Conservation (phyloP, 306 rosid species). For the Malus sylvestris region DNA sequence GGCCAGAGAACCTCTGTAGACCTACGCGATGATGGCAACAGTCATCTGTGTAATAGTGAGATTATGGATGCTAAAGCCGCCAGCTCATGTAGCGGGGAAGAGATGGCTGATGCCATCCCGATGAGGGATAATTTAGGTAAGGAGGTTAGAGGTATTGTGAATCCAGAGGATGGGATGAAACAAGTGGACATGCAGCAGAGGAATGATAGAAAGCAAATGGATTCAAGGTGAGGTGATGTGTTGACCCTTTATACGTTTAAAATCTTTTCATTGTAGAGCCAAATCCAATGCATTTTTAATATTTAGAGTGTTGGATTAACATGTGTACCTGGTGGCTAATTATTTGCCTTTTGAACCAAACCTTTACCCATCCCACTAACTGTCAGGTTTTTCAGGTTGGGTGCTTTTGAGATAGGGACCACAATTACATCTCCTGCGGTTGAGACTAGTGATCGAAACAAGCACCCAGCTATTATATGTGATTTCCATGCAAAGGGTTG, state of each 20-base stretch:
- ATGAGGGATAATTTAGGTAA: constrained; percentile 12
- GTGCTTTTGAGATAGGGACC: constrained; percentile 35
- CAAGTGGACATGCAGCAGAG: constrained; percentile 31
- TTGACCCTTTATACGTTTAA: constrained; percentile 10
- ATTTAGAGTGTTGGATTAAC: constrained; percentile 16
- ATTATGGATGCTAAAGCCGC: constrained; percentile 24
- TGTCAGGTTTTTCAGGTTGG: constrained; percentile 40
- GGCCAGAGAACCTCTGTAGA: background rate
- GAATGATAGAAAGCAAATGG: constrained; percentile 27
- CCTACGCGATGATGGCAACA: constrained; percentile 19
- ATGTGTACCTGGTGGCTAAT: constrained; percentile 14
- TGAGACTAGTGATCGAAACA: constrained; percentile 43
- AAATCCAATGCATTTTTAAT: background rate
- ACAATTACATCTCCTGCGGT: constrained; percentile 43
- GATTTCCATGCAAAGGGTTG: constrained; percentile 84
- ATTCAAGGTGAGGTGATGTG: constrained; percentile 49
- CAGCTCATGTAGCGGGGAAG: constrained; percentile 31
- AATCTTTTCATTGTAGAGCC: constrained; percentile 17
- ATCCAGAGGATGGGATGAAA: constrained; percentile 23
- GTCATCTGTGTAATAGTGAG: constrained; percentile 22
- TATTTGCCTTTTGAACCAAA: constrained; percentile 14
- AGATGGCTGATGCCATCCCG: constrained; percentile 18
- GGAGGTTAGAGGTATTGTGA: constrained; percentile 20
- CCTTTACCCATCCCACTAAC: constrained; percentile 33
- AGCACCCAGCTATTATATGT: constrained; percentile 48